Percentiles rank a stretch among this genome's conserved stretches.
These are phyloP conservation scores for Neoscytalidium dimidiatum DNA, from an alignment of 2,329 filamentous ascomycete genomes.

Conservation along the genomic window DNA sequence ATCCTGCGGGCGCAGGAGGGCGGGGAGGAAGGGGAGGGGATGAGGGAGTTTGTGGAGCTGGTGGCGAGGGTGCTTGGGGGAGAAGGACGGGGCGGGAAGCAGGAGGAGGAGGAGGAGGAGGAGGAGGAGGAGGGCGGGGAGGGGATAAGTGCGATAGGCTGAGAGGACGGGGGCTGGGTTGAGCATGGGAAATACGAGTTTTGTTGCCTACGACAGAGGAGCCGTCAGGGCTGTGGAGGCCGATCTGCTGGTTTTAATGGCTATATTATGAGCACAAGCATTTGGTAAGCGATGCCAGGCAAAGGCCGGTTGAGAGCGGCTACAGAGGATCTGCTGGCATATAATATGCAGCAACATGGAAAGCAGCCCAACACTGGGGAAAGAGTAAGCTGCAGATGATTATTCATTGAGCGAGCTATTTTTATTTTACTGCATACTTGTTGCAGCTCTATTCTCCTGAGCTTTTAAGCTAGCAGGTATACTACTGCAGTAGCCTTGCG, in stretches of 20 bases:
- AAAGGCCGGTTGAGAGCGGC: too few relatives aligned
- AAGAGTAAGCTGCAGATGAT: background rate
- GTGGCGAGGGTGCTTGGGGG: background rate
- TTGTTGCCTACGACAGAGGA: too few relatives aligned
- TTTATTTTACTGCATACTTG: background rate
- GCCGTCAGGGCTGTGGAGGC: too few relatives aligned
- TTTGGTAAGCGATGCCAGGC: too few relatives aligned
- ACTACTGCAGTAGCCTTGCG: background rate
- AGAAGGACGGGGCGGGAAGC: background rate
- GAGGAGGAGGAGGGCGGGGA: background rate
- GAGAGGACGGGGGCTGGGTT: background rate
- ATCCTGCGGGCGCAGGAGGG: constrained; percentile 4
- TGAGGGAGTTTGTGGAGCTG: constrained; percentile 17
- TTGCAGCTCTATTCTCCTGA: background rate
- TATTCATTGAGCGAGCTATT: background rate
- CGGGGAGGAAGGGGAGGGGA: constrained; percentile 2
- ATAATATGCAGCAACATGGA: background rate
- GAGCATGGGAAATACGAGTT: background rate
- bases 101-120: background rate
- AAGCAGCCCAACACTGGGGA: too few relatives aligned
- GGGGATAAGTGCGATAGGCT: background rate
- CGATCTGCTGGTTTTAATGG: too few relatives aligned
- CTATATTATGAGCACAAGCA: too few relatives aligned
- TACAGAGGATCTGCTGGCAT: background rate
- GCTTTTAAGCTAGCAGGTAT: background rate